Evolutionary conservation across 1,284 basidiomycete species (phyloP).

Genomic region (Ceratobasidium papillatum): DNA sequence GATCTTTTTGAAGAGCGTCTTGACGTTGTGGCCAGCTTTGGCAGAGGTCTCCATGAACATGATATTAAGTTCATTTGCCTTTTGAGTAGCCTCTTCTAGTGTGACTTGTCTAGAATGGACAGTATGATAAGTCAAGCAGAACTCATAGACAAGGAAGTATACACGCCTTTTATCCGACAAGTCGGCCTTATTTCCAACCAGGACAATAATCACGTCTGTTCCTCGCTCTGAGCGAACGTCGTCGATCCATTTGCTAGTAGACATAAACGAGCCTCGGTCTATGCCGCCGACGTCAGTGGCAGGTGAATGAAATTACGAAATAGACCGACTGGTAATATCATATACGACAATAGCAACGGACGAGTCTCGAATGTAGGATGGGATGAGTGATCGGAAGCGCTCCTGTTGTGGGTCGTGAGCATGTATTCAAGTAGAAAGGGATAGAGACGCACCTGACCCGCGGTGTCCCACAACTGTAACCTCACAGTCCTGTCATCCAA

Average conservation of each 20-base stretch:
- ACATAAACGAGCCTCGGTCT: slow-evolving; percentile 97
- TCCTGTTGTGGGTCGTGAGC: slow-evolving; percentile 64
- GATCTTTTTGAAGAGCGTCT: slow-evolving; percentile 99
- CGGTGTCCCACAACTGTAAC: slow-evolving; percentile 98
- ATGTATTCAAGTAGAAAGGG: background rate
- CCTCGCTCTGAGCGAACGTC: slow-evolving; percentile 98
- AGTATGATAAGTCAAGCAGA: slow-evolving; percentile 25
- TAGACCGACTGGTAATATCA: slow-evolving; percentile 88
- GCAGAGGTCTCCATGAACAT: slow-evolving; percentile 99
- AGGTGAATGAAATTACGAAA: background rate
- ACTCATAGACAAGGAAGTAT: slow-evolving; percentile 46
- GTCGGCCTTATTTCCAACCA: slow-evolving; percentile 99
- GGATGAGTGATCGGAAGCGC: slow-evolving; percentile 97
- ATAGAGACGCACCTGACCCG: slow-evolving; percentile 77
- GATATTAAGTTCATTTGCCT: slow-evolving; percentile 91
- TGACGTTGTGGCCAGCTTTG: slow-evolving; percentile 99
- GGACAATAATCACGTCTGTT: slow-evolving; percentile 97
- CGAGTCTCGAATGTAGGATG: slow-evolving; percentile 78
- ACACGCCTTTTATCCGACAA: slow-evolving; percentile 89
- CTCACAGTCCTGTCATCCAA: slow-evolving; percentile 98
- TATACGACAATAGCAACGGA: slow-evolving; percentile 46
- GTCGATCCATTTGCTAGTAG: slow-evolving; percentile 99
- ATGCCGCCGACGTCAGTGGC: slow-evolving; percentile 28
- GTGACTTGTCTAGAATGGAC: slow-evolving; percentile 86
- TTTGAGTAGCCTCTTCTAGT: slow-evolving; percentile 93